Evolutionary conservation across 2,329 filamentous ascomycete species (phyloP), one percentile per base, ranked within the genome.

Genomic region (Exophiala aquamarina): DNA sequence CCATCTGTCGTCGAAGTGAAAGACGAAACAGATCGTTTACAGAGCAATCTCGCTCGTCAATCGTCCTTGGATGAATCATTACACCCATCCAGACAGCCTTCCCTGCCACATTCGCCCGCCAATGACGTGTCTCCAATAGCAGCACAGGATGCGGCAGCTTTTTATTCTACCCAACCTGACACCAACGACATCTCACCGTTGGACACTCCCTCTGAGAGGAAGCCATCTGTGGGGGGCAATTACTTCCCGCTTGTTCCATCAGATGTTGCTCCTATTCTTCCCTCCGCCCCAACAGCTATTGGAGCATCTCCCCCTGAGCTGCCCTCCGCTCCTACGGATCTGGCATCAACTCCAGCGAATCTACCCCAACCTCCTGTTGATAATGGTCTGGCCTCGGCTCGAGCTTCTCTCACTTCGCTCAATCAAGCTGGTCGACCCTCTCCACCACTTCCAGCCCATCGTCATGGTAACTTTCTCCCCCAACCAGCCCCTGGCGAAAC

Each of bases 1-100:
- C 70, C 80, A 1, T 76, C 76, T 2, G 80, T 85, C 10, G 80
- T 84, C 59, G 79, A 82, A 29, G 75, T 75, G 1, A 75, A 77
- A 3, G 79, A 84, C 49, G 81, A 81, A 36, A 70, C 74, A 33
- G 71, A 76, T 51, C 70, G 72, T 23, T 67, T 77, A 15, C 67
- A 71, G 41, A 61, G 63, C 47, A 64, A 59, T 26, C 62, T 74
- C 45, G 73, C 74, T 14, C 65, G 63, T 21, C 71, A 74, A 51
- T 76, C 76, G 3, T 72, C 68, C 13, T 62, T 73, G 3, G 67
- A 77, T 54, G 65, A 75, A 48, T 77, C 76, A 4, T 63, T 74
- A 46, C 77, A 74, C 63, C 72, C 75, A 18, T 74, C 57, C 11
- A 35, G 48, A 19, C 47, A 42, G 29, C 38, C 50, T 7, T 52